These are phyloP conservation scores for Xanthoparmelia taractica DNA, from an alignment of 495 filamentous ascomycete genomes.

Conservation along the genomic window DNA sequence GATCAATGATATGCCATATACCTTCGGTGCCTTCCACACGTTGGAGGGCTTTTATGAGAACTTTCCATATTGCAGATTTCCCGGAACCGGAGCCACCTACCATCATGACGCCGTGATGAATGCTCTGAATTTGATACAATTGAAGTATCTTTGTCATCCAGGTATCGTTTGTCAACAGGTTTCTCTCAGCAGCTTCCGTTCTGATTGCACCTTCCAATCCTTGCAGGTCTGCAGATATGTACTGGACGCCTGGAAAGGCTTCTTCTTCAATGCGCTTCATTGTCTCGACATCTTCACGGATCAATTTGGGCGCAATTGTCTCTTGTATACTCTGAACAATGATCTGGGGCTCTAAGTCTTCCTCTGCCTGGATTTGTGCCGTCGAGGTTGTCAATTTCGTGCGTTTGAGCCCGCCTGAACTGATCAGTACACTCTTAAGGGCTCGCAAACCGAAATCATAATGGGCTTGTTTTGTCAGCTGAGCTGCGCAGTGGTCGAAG, in stretches of 20 bases:
- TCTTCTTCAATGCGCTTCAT: conserved; percentile 79
- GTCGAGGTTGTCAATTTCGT: conserved; percentile 55
- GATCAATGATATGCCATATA: conserved; percentile 94
- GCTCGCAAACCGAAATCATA: conserved; percentile 98
- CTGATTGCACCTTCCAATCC: conserved; percentile 73
- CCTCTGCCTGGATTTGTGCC: conserved; percentile 32
- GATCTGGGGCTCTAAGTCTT: conserved; percentile 81
- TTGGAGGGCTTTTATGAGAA: conserved; percentile 88
- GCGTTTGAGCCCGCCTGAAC: conserved; percentile 92
- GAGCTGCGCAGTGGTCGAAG: conserved; percentile 78
- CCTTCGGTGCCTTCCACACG: conserved; percentile 85
- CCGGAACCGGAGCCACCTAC: conserved; percentile 91
- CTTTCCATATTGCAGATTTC: conserved; percentile 91
- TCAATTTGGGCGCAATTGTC: conserved; percentile 95
- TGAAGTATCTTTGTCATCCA: conserved; percentile 98
- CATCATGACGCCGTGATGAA: conserved; percentile 99
- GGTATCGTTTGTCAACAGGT: conserved; percentile 79
- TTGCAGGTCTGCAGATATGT: conserved; percentile 78
- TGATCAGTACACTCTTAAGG: conserved; percentile 95
- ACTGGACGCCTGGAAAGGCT: conserved; percentile 87
- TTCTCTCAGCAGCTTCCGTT: conserved; percentile 68
- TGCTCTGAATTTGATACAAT: conserved; percentile 92
- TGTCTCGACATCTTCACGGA: conserved; percentile 77
- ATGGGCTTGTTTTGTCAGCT: conserved; percentile 90
- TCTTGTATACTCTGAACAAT: conserved; percentile 97